Evolutionary conservation across 176 grass and related monocot genomes (phyloP).

Genomic region (Rhynchospora breviuscula): DNA sequence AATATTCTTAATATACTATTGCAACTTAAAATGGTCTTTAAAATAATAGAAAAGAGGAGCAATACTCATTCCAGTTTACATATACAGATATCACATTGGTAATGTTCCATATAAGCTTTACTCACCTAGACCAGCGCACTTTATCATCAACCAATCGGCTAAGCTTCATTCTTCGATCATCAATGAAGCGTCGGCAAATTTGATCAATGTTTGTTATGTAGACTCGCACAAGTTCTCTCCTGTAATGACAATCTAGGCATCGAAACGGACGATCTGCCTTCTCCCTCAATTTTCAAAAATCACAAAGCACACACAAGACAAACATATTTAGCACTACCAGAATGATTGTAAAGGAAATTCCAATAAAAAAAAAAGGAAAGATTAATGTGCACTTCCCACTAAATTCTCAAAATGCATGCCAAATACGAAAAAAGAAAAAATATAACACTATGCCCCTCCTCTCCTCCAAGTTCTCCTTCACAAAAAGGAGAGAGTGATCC

Average conservation of each 20-base stretch:
- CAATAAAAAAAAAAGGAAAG: slow-evolving; percentile 12
- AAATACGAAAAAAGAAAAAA: slow-evolving; percentile 6
- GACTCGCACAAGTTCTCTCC: slow-evolving; percentile 66
- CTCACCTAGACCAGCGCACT: slow-evolving; percentile 82
- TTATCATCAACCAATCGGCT: slow-evolving; percentile 73
- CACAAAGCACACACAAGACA: neutral
- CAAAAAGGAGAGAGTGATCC: neutral
- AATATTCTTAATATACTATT: neutral
- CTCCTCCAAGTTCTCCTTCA: neutral
- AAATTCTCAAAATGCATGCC: slow-evolving; percentile 5
- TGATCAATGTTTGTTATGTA: slow-evolving; percentile 89
- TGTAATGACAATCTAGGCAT: slow-evolving; percentile 74
- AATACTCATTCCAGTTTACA: neutral
- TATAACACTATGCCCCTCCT: slow-evolving; percentile 13
- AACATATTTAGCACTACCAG: slow-evolving; percentile 6
- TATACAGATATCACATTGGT: neutral
- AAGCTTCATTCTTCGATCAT: slow-evolving; percentile 61
- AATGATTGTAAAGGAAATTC: slow-evolving; percentile 38
- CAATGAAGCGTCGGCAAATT: slow-evolving; percentile 74
- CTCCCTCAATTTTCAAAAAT: slow-evolving; percentile 69
- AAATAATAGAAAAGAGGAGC: neutral
- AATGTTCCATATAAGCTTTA: neutral
- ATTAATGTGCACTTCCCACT: neutral
- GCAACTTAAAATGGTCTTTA: neutral
- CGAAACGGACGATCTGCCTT: slow-evolving; percentile 74